Conservation (phyloP, 1,139 yeast genomes). For the Debaryomyces psychrophilus region DNA sequence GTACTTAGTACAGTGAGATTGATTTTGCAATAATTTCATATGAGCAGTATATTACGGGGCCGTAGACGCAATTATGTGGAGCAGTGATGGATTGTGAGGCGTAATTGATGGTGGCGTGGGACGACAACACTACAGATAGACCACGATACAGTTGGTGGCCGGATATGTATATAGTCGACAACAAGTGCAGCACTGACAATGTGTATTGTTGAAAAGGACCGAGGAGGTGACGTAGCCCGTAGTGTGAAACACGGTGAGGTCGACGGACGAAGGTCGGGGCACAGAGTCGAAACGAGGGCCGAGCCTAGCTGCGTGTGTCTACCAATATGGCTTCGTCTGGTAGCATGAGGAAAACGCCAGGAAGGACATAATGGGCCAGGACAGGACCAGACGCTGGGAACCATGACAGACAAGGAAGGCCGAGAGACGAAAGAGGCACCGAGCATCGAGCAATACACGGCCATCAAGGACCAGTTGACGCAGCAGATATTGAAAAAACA, state of each 20-base stretch:
- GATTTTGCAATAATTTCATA: background rate
- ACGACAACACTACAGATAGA: background rate
- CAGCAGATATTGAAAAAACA: constrained; percentile 67
- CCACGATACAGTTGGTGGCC: background rate
- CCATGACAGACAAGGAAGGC: constrained; percentile 10
- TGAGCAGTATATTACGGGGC: background rate
- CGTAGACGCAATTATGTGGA: no score
- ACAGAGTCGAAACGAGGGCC: background rate
- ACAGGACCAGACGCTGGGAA: background rate
- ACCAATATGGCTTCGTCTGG: background rate
- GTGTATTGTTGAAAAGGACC: background rate
- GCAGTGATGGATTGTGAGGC: no score
- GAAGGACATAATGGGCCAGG: background rate
- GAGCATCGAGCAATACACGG: constrained; percentile 58
- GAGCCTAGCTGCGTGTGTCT: no score
- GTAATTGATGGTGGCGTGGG: no score
- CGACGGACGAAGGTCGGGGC: background rate
- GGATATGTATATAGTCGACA: no score
- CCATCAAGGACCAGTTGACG: constrained; percentile 67
- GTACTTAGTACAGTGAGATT: background rate
- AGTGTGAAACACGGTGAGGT: no score
- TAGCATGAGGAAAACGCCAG: no score
- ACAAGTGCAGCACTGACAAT: no score
- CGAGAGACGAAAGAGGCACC: constrained; percentile 5
- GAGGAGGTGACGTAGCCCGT: background rate